Evolutionary conservation across 1,284 basidiomycete species (phyloP).

Genomic region (Pseudozyma pruni): DNA sequence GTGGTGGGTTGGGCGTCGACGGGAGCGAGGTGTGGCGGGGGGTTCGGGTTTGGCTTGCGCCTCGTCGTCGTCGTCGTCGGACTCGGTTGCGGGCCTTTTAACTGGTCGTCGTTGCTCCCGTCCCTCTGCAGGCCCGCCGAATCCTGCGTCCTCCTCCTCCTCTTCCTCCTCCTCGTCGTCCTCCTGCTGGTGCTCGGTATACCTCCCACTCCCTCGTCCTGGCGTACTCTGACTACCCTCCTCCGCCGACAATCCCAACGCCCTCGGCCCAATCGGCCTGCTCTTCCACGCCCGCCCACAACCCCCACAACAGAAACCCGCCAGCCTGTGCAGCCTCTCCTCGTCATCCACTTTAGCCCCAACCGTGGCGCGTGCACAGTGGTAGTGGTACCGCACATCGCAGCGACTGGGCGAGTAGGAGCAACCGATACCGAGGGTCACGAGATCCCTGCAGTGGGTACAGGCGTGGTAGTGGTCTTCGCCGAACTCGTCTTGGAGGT

Average conservation of each 20-base stretch:
- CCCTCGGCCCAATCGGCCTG: conserved; percentile 40
- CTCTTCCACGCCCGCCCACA: conserved; percentile 28
- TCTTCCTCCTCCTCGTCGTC: conserved; percentile 61
- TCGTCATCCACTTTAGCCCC: conserved; percentile 20
- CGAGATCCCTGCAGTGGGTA: conserved; percentile 78
- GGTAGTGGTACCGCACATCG: conserved; percentile 24
- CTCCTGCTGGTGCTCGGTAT: no score
- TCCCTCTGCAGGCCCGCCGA: not conserved
- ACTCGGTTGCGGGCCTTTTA: not conserved
- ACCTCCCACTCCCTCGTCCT: conserved; percentile 7
- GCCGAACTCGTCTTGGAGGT: conserved; percentile 77
- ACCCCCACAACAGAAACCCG: conserved; percentile 19
- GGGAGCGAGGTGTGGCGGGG: not conserved
- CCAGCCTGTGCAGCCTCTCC: conserved; percentile 14
- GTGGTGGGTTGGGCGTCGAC: not conserved
- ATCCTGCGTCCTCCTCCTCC: conserved; percentile 5
- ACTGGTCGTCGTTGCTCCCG: not conserved
- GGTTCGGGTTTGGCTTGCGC: conserved; percentile 26
- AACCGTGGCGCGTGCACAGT: conserved; percentile 36
- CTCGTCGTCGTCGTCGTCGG: conserved; percentile 2
- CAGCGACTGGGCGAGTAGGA: conserved; percentile 13
- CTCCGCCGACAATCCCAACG: conserved; percentile 7
- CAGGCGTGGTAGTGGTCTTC: conserved; percentile 77
- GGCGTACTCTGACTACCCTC: conserved; percentile 8
- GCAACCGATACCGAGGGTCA: conserved; percentile 51